phyloP scores from a whole-genome alignment of 2,329 filamentous ascomycete species.

The Pleomassaria siparia region DNA sequence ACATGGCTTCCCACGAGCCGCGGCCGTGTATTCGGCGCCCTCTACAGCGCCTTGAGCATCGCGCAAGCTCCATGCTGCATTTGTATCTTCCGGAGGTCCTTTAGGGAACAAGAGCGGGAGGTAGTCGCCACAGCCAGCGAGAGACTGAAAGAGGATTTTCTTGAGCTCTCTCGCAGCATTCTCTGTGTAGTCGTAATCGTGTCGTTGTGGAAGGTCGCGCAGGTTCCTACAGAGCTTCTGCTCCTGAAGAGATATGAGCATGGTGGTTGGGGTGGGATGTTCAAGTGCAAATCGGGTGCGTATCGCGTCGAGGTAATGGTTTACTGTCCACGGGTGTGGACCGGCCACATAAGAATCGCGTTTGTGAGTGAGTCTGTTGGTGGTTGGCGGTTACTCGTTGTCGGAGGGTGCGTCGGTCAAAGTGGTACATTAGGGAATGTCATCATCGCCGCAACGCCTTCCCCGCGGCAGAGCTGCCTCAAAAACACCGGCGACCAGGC shows the following conservation, averaged over 20 bases:
- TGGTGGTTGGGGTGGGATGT: conserved; percentile 26
- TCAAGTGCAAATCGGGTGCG: conserved; percentile 3
- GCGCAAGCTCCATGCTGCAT: conserved; percentile 70
- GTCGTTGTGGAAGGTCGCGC: conserved; percentile 71
- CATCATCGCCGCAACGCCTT: background rate
- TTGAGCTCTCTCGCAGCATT: conserved; percentile 72
- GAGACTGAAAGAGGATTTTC: conserved; percentile 79
- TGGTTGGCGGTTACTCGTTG: background rate
- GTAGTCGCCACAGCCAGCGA: conserved; percentile 75
- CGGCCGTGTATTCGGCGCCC: conserved; percentile 91
- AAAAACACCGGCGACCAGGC: background rate
- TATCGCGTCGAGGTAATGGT: background rate
- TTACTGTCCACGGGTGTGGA: conserved; percentile 12
- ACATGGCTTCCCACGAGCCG: conserved; percentile 88
- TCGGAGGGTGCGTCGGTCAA: background rate
- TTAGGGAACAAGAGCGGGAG: conserved; percentile 80
- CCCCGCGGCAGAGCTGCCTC: background rate
- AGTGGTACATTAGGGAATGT: background rate
- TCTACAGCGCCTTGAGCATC: conserved; percentile 90
- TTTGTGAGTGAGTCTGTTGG: background rate
- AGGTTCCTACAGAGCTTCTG: conserved; percentile 82
- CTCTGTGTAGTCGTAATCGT: conserved; percentile 74
- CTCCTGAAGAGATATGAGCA: conserved; percentile 61
- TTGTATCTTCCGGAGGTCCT: conserved; percentile 60
- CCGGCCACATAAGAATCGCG: conserved; percentile 15